Evolutionary conservation across 352 stramenopile genomes (phyloP).

Genomic region (Pilasporangium apinafurcum): DNA sequence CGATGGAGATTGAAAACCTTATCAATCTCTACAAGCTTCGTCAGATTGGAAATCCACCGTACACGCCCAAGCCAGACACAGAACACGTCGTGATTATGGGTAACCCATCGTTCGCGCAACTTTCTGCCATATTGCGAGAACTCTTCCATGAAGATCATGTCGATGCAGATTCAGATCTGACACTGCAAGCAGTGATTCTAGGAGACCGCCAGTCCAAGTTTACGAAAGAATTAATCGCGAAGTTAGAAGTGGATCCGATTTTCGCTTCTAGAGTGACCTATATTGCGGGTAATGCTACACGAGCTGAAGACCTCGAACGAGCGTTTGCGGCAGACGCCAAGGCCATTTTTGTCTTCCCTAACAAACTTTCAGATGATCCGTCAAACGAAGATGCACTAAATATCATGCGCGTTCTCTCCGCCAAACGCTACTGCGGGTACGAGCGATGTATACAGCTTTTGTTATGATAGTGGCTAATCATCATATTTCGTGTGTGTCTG

Average conservation of each 20-base stretch:
- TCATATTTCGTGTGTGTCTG: no score
- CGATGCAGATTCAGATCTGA: conserved; percentile 28
- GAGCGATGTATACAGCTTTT: neutral
- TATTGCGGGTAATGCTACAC: conserved; percentile 66
- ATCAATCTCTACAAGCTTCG: conserved; percentile 80
- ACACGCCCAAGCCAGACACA: conserved; percentile 53
- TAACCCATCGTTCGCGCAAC: conserved; percentile 79
- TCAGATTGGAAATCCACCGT: conserved; percentile 77
- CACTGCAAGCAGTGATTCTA: conserved; percentile 67
- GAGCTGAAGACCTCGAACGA: conserved; percentile 67
- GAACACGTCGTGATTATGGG: conserved; percentile 78
- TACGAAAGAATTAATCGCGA: conserved; percentile 57
- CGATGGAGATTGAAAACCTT: conserved; percentile 85
- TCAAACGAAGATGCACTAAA: conserved; percentile 76
- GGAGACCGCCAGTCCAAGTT: conserved; percentile 68
- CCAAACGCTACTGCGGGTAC: conserved; percentile 72
- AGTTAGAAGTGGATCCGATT: conserved; percentile 70
- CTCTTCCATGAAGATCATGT: conserved; percentile 86
- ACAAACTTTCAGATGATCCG: conserved; percentile 71
- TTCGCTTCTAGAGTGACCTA: conserved; percentile 80
- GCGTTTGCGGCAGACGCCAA: conserved; percentile 43
- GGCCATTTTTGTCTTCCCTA: conserved; percentile 79
- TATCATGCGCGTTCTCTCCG: conserved; percentile 77
- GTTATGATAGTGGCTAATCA: neutral
- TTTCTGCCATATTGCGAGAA: conserved; percentile 76